Conservation (phyloP, 495 filamentous ascomycete genomes). For the Daldinia vernicosa region DNA sequence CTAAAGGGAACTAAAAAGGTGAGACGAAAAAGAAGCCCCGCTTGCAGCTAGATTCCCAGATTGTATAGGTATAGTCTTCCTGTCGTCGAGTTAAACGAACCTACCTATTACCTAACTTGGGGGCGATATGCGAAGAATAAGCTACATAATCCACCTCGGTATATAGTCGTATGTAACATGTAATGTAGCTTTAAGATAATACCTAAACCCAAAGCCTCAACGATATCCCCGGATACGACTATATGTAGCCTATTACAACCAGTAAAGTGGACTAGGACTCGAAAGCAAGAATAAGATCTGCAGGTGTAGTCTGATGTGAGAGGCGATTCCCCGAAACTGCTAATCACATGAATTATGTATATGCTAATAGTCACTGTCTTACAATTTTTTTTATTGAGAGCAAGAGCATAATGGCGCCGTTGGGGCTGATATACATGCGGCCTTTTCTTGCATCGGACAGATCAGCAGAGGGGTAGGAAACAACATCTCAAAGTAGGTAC, state of each 20-base stretch:
- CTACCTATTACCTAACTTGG: slow-evolving; percentile 2
- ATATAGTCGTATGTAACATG: not conserved
- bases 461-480: slow-evolving; percentile 32
- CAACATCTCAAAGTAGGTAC: not conserved
- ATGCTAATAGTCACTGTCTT: slow-evolving; percentile 12
- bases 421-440: slow-evolving; percentile 30
- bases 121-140: slow-evolving; percentile 26
- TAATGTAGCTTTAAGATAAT: not conserved
- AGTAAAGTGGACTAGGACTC: slow-evolving; percentile 1
- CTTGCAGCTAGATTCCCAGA: slow-evolving; percentile 18
- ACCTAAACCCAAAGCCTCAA: not conserved
- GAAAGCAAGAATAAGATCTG: slow-evolving; percentile 21
- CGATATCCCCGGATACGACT: slow-evolving; percentile 1
- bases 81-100: not conserved
- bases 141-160: slow-evolving; percentile 7
- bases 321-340: not conserved
- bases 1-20: slow-evolving; percentile 9
- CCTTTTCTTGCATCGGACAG: slow-evolving; percentile 23
- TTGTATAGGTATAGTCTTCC: slow-evolving; percentile 5
- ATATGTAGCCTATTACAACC: slow-evolving; percentile 3
- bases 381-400: slow-evolving; percentile 20
- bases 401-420: not conserved
- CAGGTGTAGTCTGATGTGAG: slow-evolving; percentile 31
- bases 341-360: slow-evolving; percentile 5
- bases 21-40: slow-evolving; percentile 1